Percentiles rank a stretch among this genome's conserved stretches.
phyloP scores from a whole-genome alignment of 2,329 filamentous ascomycete species.

The Xylariales sp. region DNA sequence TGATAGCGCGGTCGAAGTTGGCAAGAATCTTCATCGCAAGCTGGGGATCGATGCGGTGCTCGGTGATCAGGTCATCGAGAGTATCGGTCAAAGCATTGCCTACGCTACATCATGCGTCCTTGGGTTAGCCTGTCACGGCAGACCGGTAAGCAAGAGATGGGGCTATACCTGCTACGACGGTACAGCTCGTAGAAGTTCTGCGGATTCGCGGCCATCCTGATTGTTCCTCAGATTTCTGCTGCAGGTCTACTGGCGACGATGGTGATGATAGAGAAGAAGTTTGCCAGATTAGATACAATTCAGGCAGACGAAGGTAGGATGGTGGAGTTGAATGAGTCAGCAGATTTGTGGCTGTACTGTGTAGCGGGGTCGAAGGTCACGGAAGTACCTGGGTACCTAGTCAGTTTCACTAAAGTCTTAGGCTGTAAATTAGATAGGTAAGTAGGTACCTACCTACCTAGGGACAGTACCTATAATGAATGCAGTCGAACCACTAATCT shows the following conservation, averaged over 20 bases:
- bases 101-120: constrained; percentile 57
- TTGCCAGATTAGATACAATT: constrained; percentile 11
- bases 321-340: constrained; percentile 8
- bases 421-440: no score
- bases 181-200: constrained; percentile 89
- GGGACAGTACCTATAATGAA: no score
- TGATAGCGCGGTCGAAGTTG: constrained; percentile 91
- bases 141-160: constrained; percentile 12
- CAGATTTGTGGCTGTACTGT: no score
- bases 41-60: constrained; percentile 93
- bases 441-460: no score
- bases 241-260: constrained; percentile 1
- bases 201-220: constrained; percentile 36
- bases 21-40: constrained; percentile 96
- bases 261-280: constrained; percentile 10
- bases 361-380: no score
- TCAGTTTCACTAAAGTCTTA: no score
- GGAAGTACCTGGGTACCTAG: no score
- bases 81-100: constrained; percentile 91
- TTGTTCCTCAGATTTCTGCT: constrained; percentile 1
- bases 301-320: neutral
- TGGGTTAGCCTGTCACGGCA: constrained; percentile 17
- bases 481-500: no score
- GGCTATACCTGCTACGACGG: constrained; percentile 84
- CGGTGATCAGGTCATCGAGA: constrained; percentile 92